Percentiles rank a stretch among this genome's conserved stretches.
Conservation (phyloP, 129 eudicot genomes). For the Artemisia annua region DNA sequence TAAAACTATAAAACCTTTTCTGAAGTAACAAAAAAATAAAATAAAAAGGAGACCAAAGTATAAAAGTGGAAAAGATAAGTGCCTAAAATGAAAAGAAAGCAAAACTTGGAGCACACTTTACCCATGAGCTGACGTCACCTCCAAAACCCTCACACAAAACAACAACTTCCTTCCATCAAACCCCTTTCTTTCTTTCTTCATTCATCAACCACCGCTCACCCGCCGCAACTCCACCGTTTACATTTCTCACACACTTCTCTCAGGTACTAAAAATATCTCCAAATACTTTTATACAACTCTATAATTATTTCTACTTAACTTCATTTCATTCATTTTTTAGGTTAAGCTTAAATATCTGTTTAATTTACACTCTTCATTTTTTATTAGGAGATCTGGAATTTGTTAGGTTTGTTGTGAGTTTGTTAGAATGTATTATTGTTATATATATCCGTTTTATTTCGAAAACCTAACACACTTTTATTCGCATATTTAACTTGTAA, state of each 20-base stretch:
- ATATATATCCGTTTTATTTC: too few relatives aligned
- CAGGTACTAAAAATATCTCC: too few relatives aligned
- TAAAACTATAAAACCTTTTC: not conserved
- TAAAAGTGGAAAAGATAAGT: not conserved
- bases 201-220: constrained; percentile 8
- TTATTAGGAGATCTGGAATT: not conserved
- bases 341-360: too few relatives aligned
- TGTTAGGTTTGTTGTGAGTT: too few relatives aligned
- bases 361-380: not conserved
- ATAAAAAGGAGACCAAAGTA: not conserved
- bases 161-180: constrained; percentile 23
- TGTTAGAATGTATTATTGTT: too few relatives aligned
- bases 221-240: not conserved
- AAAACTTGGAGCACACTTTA: constrained; percentile 35
- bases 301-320: too few relatives aligned
- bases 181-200: not conserved
- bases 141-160: constrained; percentile 28
- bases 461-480: too few relatives aligned
- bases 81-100: not conserved
- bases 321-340: too few relatives aligned
- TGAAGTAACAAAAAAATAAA: not conserved
- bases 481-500: too few relatives aligned
- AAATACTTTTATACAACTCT: too few relatives aligned
- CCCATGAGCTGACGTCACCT: constrained; percentile 20
- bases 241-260: too few relatives aligned